Evolutionary conservation across 2,329 filamentous ascomycete genomes (phyloP), one percentile per base, ranked within the genome.

Genomic region (Colletotrichum nymphaeae): DNA sequence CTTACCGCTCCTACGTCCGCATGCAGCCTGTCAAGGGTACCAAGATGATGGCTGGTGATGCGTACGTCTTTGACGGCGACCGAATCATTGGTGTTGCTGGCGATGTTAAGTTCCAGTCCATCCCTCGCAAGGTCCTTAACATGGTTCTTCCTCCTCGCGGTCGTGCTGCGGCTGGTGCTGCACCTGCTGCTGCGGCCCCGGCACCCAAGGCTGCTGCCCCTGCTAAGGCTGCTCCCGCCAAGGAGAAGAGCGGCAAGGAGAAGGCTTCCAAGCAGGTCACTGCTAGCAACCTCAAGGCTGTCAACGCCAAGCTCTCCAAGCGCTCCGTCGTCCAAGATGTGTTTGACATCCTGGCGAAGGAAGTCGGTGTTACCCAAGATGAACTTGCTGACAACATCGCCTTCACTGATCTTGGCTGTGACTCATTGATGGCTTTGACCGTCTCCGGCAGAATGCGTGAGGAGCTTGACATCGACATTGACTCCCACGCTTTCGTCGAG

Each of bases 31-130:
- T 88, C 30, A 85, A 85, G 81, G 87, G 81, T 62, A 84, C 81
- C 63, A 88, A 88, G 79, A 85, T 89, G 78, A 85, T 87, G 79
- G 82, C 85, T 35, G 88, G 88, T 56, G 87, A 90, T 75, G 87
- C 86, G 11, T 89, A 88, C 74, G 80, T 90, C 75, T 88, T 90
- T 69, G 86, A 90, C 30, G 85, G 86, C 52, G 86, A 88, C 42
- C 82, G 79, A 65, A 82, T 89, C 49, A 85, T 89, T 2, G 87
- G 85, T 55, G 78, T 88, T 9, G 79, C 81, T 42, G 83, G 86
- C 64, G 90, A 91, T 63, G 86, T 93, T 76, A 91, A 91, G 81
- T 93, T 93, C 85, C 89, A 90, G 79, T 86, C 89, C 76, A 92
- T 93, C 67, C 91, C 92, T 46, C 91, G 92, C 77, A 88, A 89